These are phyloP conservation scores for Darksidea phi DNA, from an alignment of 495 filamentous ascomycete genomes.

Conservation along the genomic window DNA sequence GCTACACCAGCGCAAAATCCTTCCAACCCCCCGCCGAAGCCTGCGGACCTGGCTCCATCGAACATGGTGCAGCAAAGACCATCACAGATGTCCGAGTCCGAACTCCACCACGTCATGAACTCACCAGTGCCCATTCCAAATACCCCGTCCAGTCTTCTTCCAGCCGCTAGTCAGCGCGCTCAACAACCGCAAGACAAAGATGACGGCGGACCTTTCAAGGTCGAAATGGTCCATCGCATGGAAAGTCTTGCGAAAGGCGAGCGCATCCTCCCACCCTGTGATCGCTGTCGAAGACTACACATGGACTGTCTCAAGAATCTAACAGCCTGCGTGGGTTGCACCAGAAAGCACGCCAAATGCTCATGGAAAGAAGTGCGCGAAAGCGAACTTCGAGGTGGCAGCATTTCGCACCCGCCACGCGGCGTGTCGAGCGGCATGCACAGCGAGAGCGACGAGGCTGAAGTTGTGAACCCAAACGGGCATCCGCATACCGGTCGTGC, in stretches of 20 bases:
- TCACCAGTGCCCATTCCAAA: slow-evolving; percentile 35
- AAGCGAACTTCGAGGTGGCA: slow-evolving; percentile 54
- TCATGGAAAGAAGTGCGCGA: slow-evolving; percentile 75
- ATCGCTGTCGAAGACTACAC: slow-evolving; percentile 74
- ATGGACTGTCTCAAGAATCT: slow-evolving; percentile 82
- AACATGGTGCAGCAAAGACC: neutral
- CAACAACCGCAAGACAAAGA: slow-evolving; percentile 50
- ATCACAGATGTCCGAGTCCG: slow-evolving; percentile 16
- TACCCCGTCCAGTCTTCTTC: slow-evolving; percentile 40
- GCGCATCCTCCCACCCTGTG: slow-evolving; percentile 72
- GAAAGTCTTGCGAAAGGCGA: slow-evolving; percentile 73
- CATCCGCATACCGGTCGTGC: slow-evolving; percentile 2
- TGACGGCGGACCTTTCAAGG: slow-evolving; percentile 61
- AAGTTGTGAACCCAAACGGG: too few species aligned
- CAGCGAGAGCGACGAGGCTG: slow-evolving; percentile 24
- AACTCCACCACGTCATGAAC: slow-evolving; percentile 26
- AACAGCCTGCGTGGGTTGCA: slow-evolving; percentile 82
- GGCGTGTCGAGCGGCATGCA: slow-evolving; percentile 7
- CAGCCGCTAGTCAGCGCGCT: slow-evolving; percentile 48
- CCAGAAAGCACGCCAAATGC: slow-evolving; percentile 84
- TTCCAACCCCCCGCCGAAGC: slow-evolving; percentile 6
- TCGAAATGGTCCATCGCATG: slow-evolving; percentile 70
- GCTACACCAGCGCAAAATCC: slow-evolving; percentile 1
- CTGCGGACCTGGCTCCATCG: slow-evolving; percentile 1
- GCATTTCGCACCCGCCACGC: neutral